phyloP scores from a whole-genome alignment of 1,284 basidiomycete species.

The Exobasidium rhododendri region DNA sequence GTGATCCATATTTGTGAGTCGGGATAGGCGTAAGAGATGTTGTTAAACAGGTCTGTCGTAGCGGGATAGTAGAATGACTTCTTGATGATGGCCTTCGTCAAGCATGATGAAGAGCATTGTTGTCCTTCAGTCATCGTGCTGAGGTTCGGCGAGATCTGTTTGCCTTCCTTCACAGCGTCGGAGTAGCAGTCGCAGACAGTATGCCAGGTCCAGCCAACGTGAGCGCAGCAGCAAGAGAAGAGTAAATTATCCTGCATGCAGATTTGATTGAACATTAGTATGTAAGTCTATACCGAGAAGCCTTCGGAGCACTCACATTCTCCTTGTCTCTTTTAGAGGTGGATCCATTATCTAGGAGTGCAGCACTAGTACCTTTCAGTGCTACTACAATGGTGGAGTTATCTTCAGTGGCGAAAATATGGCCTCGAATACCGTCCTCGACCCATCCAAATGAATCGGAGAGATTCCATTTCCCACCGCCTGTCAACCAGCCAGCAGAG shows the following conservation, averaged over 20 bases:
- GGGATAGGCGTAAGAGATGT: conserved; percentile 84
- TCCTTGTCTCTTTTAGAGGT: conserved; percentile 86
- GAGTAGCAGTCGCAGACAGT: conserved; percentile 86
- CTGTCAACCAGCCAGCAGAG: conserved; percentile 24
- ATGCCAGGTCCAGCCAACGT: conserved; percentile 89
- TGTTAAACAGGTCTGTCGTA: conserved; percentile 65
- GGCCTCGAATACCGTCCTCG: conserved; percentile 81
- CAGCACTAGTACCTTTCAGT: conserved; percentile 89
- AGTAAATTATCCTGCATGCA: conserved; percentile 73
- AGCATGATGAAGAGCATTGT: conserved; percentile 72
- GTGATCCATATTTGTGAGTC: conserved; percentile 86
- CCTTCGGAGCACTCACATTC: conserved; percentile 60
- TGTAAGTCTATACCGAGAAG: neutral
- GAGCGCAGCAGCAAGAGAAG: conserved; percentile 96
- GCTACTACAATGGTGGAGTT: conserved; percentile 83
- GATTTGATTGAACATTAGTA: neutral
- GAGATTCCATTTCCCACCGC: conserved; percentile 9
- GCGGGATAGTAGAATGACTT: conserved; percentile 87
- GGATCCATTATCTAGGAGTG: conserved; percentile 70
- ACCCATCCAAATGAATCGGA: conserved; percentile 75
- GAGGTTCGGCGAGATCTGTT: neutral
- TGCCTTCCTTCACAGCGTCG: neutral
- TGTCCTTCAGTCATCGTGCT: conserved; percentile 42
- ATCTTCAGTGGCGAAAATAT: conserved; percentile 62
- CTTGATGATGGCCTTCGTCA: conserved; percentile 73